These are phyloP conservation scores for Talaromyces sp. DNA, from an alignment of 2,329 filamentous ascomycete genomes.

Conservation along the genomic window DNA sequence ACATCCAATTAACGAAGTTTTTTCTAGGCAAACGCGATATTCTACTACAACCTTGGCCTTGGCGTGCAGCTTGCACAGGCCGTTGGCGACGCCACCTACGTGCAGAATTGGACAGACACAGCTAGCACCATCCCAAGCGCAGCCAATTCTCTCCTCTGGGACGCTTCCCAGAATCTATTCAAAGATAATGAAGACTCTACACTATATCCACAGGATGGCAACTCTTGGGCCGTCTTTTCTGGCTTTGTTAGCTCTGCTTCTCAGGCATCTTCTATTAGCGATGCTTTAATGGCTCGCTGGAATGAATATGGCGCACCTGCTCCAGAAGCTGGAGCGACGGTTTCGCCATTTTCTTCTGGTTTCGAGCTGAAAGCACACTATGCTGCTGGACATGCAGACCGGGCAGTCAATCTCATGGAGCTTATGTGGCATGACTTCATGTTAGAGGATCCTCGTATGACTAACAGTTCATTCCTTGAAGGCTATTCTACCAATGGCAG, in stretches of 20 bases:
- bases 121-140: slow-evolving; percentile 19
- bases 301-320: slow-evolving; percentile 41
- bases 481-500: slow-evolving; percentile 44
- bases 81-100: neutral
- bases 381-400: slow-evolving; percentile 30
- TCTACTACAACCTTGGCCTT: slow-evolving; percentile 1
- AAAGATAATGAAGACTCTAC: slow-evolving; percentile 18
- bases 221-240: slow-evolving; percentile 2
- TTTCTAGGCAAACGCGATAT: neutral
- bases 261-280: neutral
- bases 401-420: slow-evolving; percentile 40
- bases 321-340: slow-evolving; percentile 34
- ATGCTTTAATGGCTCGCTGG: slow-evolving; percentile 32
- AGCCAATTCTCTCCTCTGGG: slow-evolving; percentile 25
- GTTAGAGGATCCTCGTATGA: slow-evolving; percentile 51
- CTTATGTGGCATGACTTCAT: slow-evolving; percentile 50
- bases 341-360: slow-evolving; percentile 39
- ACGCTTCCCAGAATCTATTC: slow-evolving; percentile 18
- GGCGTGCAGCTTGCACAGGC: neutral
- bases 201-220: slow-evolving; percentile 5
- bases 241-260: neutral
- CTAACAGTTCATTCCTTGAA: slow-evolving; percentile 49
- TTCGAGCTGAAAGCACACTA: slow-evolving; percentile 43
- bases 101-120: slow-evolving; percentile 16
- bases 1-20: neutral